These are phyloP conservation scores for Lasiodiplodia theobromae DNA, from an alignment of 2,329 filamentous ascomycete species.

Conservation along the genomic window DNA sequence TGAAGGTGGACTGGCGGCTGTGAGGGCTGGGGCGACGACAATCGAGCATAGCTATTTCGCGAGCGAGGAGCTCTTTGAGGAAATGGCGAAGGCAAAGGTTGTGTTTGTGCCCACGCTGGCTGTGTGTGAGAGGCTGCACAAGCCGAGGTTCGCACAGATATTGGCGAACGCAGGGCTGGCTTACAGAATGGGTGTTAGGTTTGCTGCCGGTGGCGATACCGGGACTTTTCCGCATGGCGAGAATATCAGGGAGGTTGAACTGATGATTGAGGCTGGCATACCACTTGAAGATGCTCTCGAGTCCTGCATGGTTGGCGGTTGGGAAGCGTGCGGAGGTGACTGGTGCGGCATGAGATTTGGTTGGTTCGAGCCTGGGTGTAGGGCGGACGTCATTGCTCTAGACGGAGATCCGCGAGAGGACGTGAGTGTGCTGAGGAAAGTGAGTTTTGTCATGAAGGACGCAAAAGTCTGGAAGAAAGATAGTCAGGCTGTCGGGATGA, in stretches of 20 bases:
- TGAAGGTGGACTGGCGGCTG: conserved; percentile 42
- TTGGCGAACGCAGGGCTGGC: conserved; percentile 51
- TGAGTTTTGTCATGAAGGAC: conserved; percentile 66
- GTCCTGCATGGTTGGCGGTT: conserved; percentile 60
- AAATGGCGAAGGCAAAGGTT: conserved; percentile 53
- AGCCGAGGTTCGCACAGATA: conserved; percentile 29
- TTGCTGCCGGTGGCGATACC: conserved; percentile 32
- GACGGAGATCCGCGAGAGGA: conserved; percentile 54
- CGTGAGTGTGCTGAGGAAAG: conserved; percentile 52
- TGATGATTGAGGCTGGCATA: conserved; percentile 61
- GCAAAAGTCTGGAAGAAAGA: conserved; percentile 57
- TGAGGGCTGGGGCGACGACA: conserved; percentile 42
- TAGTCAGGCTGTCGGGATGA: conserved; percentile 31
- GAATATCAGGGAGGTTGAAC: conserved; percentile 61
- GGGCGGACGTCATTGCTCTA: conserved; percentile 62
- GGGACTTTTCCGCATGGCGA: conserved; percentile 60
- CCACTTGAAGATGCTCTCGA: conserved; percentile 59
- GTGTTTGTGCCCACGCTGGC: conserved; percentile 64
- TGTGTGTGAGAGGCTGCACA: conserved; percentile 47
- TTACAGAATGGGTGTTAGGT: conserved; percentile 28
- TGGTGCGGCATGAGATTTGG: conserved; percentile 61
- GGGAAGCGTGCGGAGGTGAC: conserved; percentile 63
- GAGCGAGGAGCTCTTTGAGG: conserved; percentile 48
- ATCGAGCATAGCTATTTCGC: conserved; percentile 40
- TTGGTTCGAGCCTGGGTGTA: conserved; percentile 56